Conservation (phyloP, 768 basidiomycete species). For the Agrocybe praecox region DNA sequence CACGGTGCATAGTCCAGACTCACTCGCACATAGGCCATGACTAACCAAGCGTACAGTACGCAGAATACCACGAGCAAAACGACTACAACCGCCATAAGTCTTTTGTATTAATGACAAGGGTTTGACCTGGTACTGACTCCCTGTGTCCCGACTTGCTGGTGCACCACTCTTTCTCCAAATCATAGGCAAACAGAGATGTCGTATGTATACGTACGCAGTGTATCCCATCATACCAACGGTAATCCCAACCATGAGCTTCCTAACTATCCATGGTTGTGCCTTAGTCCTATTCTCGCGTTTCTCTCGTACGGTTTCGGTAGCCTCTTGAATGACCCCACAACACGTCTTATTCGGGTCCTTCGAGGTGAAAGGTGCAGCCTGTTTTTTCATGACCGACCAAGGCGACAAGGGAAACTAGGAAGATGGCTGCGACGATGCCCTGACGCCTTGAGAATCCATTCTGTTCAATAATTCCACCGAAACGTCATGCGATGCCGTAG, state of each 20-base stretch:
- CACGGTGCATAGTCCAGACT: constrained; percentile 17
- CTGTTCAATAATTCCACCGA: neutral
- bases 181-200: constrained; percentile 70
- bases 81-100: constrained; percentile 45
- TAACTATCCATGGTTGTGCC: constrained; percentile 74
- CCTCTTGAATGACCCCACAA: constrained; percentile 59
- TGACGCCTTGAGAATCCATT: neutral
- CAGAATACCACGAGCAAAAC: constrained; percentile 65
- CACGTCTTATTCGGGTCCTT: neutral
- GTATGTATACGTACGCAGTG: constrained; percentile 78
- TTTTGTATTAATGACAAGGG: neutral
- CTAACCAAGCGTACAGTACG: constrained; percentile 66
- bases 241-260: constrained; percentile 67
- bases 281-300: constrained; percentile 41
- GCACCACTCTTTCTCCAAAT: constrained; percentile 47
- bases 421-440: neutral
- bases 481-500: neutral
- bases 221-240: constrained; percentile 66
- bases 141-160: constrained; percentile 51
- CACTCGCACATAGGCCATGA: constrained; percentile 82
- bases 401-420: neutral
- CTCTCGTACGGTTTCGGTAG: constrained; percentile 37
- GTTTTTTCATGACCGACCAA: neutral
- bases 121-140: constrained; percentile 56
- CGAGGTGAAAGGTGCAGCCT: neutral